A percentile compares a stretch with the other conserved stretches of the same genome.
phyloP scores from a whole-genome alignment of 306 rosid genomes.

The Citrullus colocynthis region DNA sequence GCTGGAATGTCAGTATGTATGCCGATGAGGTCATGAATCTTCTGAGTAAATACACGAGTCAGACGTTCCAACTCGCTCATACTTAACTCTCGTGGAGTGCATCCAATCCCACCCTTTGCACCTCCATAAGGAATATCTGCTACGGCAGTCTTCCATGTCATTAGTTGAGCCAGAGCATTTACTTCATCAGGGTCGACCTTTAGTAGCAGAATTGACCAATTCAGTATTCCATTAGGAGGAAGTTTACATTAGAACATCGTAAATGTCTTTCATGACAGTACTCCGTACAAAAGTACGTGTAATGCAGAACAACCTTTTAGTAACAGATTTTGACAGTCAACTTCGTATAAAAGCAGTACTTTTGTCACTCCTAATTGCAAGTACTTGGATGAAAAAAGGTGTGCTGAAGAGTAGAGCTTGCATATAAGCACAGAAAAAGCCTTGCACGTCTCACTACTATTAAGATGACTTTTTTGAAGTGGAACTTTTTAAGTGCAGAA shows the following conservation, averaged over 20 bases:
- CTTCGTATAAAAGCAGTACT: background rate
- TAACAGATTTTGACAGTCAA: background rate
- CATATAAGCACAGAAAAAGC: background rate
- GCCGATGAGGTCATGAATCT: slow-evolving; percentile 55
- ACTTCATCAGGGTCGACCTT: slow-evolving; percentile 69
- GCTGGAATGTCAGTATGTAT: slow-evolving; percentile 55
- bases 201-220: background rate
- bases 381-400: background rate
- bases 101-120: slow-evolving; percentile 66
- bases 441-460: background rate
- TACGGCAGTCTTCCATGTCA: slow-evolving; percentile 72
- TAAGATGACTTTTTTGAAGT: background rate
- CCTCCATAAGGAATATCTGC: slow-evolving; percentile 60
- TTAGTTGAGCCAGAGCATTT: slow-evolving; percentile 56
- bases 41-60: slow-evolving; percentile 54
- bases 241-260: background rate
- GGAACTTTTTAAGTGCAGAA: background rate
- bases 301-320: background rate
- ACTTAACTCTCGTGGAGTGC: slow-evolving; percentile 40
- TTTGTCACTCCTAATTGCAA: background rate
- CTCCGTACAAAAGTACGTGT: background rate
- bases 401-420: background rate
- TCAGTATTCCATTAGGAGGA: background rate
- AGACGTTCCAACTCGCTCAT: slow-evolving; percentile 46
- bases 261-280: background rate